Conservation (phyloP, 805 yeast genomes). For the Starmera amethionina region DNA sequence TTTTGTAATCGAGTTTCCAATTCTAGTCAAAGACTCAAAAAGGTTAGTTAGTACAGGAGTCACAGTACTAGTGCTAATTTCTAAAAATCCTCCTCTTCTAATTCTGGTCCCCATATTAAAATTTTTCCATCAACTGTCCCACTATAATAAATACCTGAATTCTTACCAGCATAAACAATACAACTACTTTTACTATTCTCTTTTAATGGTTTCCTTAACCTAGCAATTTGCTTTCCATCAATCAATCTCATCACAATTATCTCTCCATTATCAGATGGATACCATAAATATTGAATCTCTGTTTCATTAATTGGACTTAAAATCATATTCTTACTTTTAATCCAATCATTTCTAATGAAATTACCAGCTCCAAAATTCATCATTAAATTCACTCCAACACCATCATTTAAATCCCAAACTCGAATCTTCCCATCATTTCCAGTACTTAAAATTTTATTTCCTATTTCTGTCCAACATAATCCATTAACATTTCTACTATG, state of each 20-base stretch:
- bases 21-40: too few relatives aligned
- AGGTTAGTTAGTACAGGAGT: too few relatives aligned
- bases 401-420: slow-evolving; percentile 62
- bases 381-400: slow-evolving; percentile 44
- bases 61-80: too few relatives aligned
- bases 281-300: slow-evolving; percentile 47
- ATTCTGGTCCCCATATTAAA: slow-evolving; percentile 41
- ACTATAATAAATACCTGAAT: slow-evolving; percentile 36
- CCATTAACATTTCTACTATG: slow-evolving; percentile 79
- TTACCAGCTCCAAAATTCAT: slow-evolving; percentile 61
- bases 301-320: slow-evolving; percentile 37
- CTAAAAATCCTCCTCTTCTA: slow-evolving; percentile 4
- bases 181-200: slow-evolving; percentile 38
- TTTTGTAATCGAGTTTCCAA: too few relatives aligned
- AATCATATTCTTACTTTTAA: slow-evolving; percentile 13
- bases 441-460: slow-evolving; percentile 50
- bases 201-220: slow-evolving; percentile 38
- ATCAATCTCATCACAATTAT: slow-evolving; percentile 44
- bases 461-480: slow-evolving; percentile 59
- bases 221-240: slow-evolving; percentile 53
- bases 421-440: slow-evolving; percentile 78
- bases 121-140: slow-evolving; percentile 67
- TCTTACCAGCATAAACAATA: slow-evolving; percentile 37
- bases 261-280: slow-evolving; percentile 73
- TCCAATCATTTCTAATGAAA: slow-evolving; percentile 52